Evolutionary conservation across 495 filamentous ascomycete genomes (phyloP).

Genomic region (Penicillium chermesinum): DNA sequence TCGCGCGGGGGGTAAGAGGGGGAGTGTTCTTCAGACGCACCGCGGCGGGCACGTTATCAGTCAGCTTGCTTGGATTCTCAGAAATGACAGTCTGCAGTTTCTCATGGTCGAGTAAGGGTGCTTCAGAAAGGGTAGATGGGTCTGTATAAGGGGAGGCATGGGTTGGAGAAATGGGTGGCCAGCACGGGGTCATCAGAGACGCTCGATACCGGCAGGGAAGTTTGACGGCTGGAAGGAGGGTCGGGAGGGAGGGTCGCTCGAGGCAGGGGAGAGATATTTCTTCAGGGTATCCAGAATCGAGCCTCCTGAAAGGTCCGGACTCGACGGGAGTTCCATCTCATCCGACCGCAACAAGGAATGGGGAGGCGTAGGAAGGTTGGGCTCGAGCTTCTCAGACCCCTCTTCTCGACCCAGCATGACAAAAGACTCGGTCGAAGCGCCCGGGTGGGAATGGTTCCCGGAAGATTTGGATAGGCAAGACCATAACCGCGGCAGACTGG

Average conservation of each 20-base stretch:
- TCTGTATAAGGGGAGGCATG: slow-evolving; percentile 56
- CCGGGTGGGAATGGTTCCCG: slow-evolving; percentile 12
- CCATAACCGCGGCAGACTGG: slow-evolving; percentile 48
- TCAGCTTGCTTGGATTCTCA: slow-evolving; percentile 82
- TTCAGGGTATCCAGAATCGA: slow-evolving; percentile 41
- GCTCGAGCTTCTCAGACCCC: slow-evolving; percentile 26
- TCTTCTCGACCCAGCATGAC: slow-evolving; percentile 39
- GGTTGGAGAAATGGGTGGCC: slow-evolving; percentile 72
- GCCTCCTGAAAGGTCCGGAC: slow-evolving; percentile 31
- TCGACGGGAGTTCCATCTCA: slow-evolving; percentile 32
- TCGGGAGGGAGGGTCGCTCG: slow-evolving; percentile 22
- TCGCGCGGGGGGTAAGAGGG: slow-evolving; percentile 77
- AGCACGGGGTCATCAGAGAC: slow-evolving; percentile 63
- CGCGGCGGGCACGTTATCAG: slow-evolving; percentile 59
- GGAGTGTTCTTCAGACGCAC: slow-evolving; percentile 78
- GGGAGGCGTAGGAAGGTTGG: slow-evolving; percentile 40
- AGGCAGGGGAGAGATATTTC: slow-evolving; percentile 35
- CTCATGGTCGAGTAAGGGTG: slow-evolving; percentile 48
- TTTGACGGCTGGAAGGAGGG: slow-evolving; percentile 46
- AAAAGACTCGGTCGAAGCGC: slow-evolving; percentile 34
- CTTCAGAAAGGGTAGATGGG: slow-evolving; percentile 51
- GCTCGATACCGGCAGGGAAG: slow-evolving; percentile 56
- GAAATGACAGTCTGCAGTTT: slow-evolving; percentile 48
- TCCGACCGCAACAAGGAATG: slow-evolving; percentile 42
- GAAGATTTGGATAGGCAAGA: slow-evolving; percentile 25